Evolutionary conservation across 177 flowering plant species (phyloP).

Genomic region (Vitis hybrid): DNA sequence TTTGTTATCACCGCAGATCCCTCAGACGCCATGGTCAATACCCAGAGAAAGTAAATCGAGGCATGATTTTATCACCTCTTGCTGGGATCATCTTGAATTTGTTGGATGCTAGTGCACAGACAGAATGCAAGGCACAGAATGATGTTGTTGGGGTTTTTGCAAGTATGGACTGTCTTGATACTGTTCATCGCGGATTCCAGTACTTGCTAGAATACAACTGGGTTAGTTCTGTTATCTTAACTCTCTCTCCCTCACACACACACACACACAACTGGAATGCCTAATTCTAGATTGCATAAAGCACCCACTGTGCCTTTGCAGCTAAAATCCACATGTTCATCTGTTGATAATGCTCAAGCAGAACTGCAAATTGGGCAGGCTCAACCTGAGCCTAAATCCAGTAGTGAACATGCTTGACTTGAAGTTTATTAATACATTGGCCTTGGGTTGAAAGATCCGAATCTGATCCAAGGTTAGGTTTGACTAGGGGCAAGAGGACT

Average conservation of each 20-base stretch:
- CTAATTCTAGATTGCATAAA: no score
- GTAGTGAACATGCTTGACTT: no score
- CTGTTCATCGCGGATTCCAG: conserved; percentile 68
- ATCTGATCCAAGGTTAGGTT: no score
- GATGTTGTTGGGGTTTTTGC: conserved; percentile 74
- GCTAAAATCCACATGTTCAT: not conserved
- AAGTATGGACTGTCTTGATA: conserved; percentile 78
- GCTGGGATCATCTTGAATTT: conserved; percentile 84
- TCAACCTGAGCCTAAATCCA: no score
- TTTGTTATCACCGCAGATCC: conserved; percentile 40
- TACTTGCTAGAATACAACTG: conserved; percentile 74
- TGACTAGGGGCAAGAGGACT: no score
- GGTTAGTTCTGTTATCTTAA: conserved; percentile 46
- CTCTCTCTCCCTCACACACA: not conserved
- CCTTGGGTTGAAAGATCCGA: no score
- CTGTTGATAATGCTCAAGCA: not conserved
- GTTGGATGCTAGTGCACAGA: conserved; percentile 57
- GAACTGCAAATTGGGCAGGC: no score
- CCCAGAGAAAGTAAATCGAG: conserved; percentile 68
- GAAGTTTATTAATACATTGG: no score
- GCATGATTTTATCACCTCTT: conserved; percentile 86
- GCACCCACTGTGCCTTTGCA: not conserved
- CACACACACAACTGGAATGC: no score
- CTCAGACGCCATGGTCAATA: conserved; percentile 66
- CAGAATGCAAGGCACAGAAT: conserved; percentile 36